A percentile compares a stretch with the other conserved stretches of the same genome.
These are phyloP conservation scores for Rossbeevera mucosa DNA, from an alignment of 768 basidiomycete genomes.

Conservation along the genomic window DNA sequence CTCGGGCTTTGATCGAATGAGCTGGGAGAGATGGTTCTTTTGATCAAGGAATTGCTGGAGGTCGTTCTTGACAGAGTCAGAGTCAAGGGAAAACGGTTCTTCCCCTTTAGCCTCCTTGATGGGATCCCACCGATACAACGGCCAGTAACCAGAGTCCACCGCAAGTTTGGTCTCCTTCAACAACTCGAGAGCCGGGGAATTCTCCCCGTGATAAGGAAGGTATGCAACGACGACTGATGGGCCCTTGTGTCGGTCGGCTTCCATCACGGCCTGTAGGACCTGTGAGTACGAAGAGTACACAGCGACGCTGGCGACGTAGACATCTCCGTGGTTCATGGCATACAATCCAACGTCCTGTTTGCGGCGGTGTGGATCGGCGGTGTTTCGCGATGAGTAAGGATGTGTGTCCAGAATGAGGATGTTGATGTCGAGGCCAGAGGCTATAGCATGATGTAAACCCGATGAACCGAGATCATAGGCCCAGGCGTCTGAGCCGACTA, in stretches of 20 bases:
- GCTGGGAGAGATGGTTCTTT: constrained; percentile 94
- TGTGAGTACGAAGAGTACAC: constrained; percentile 95
- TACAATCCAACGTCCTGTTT: constrained; percentile 98
- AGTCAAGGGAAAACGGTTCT: constrained; percentile 91
- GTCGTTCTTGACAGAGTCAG: constrained; percentile 90
- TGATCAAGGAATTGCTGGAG: constrained; percentile 91
- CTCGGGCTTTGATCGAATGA: constrained; percentile 75
- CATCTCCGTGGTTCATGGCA: constrained; percentile 97
- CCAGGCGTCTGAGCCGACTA: constrained; percentile 47
- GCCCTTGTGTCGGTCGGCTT: constrained; percentile 86
- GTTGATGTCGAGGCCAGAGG: constrained; percentile 89
- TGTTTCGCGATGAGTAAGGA: constrained; percentile 78
- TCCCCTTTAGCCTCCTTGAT: constrained; percentile 66
- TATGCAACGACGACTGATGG: constrained; percentile 93
- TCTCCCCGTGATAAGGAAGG: constrained; percentile 81
- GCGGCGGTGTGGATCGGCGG: constrained; percentile 56
- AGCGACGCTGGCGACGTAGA: constrained; percentile 92
- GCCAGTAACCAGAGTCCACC: constrained; percentile 96
- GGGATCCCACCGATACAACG: constrained; percentile 97
- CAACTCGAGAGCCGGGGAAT: constrained; percentile 77
- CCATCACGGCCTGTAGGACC: constrained; percentile 84
- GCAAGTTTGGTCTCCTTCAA: constrained; percentile 97
- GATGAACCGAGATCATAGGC: constrained; percentile 95
- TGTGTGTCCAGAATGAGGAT: constrained; percentile 91
- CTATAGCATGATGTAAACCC: constrained; percentile 90